phyloP scores from a whole-genome alignment of 805 yeast genomes.

The Torulaspora franciscae region DNA sequence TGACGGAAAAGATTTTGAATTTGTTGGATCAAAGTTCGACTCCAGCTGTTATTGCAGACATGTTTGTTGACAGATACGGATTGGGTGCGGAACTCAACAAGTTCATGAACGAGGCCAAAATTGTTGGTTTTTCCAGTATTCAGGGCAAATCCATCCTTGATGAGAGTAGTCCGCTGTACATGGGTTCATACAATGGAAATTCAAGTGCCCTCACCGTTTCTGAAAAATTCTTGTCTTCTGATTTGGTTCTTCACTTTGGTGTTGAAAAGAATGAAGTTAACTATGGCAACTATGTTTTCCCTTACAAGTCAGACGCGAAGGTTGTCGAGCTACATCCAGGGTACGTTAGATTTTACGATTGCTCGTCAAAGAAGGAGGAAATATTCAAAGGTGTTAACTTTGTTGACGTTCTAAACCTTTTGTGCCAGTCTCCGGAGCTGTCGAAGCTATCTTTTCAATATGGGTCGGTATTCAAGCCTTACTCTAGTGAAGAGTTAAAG shows the following conservation, averaged over 20 bases:
- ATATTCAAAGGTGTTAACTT: conserved; percentile 43
- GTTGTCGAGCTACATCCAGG: conserved; percentile 50
- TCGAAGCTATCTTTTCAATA: conserved; percentile 23
- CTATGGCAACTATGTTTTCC: conserved; percentile 57
- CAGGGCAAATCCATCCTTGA: conserved; percentile 72
- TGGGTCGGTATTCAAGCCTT: conserved; percentile 20
- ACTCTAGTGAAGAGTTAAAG: conserved; percentile 24
- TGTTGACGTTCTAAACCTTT: conserved; percentile 44
- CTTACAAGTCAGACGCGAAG: conserved; percentile 39
- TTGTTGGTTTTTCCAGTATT: conserved; percentile 55
- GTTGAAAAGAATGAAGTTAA: conserved; percentile 62
- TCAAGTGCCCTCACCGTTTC: conserved; percentile 47
- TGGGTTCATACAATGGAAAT: conserved; percentile 69
- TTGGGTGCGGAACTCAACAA: conserved; percentile 42
- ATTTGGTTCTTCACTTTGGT: conserved; percentile 68
- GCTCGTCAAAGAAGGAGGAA: conserved; percentile 18
- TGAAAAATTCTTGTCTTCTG: conserved; percentile 50
- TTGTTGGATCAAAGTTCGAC: conserved; percentile 47
- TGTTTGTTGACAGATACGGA: conserved; percentile 59
- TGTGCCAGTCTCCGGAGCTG: conserved; percentile 38
- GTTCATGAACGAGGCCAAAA: conserved; percentile 42
- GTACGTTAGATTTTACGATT: conserved; percentile 45
- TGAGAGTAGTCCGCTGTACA: conserved; percentile 58
- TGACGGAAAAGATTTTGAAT: conserved; percentile 44
- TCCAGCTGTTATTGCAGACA: conserved; percentile 71